Percentiles rank a stretch among this genome's conserved stretches.
These are phyloP conservation scores for Hygrocybe punicea DNA, from an alignment of 768 basidiomycete genomes.

Conservation along the genomic window DNA sequence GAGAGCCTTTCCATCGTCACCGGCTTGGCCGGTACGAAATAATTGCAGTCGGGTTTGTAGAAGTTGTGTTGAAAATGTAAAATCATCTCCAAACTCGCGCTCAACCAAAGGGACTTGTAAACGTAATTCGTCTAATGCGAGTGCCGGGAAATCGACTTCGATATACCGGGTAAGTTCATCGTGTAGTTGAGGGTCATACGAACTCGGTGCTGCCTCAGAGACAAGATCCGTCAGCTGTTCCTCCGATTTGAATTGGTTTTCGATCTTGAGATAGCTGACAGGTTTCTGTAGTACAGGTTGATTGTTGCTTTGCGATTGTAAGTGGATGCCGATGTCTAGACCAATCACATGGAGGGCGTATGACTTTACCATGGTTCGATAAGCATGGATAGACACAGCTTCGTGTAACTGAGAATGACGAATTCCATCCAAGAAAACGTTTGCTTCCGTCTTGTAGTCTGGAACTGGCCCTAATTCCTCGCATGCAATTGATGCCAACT, in stretches of 20 bases:
- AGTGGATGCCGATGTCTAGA: conserved; percentile 66
- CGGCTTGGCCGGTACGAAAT: conserved; percentile 35
- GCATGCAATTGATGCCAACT: conserved; percentile 58
- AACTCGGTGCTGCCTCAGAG: conserved; percentile 63
- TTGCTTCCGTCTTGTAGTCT: conserved; percentile 56
- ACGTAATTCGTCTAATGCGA: conserved; percentile 64
- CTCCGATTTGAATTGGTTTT: conserved; percentile 53
- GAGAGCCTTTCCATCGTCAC: conserved; percentile 40
- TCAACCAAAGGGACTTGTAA: conserved; percentile 58
- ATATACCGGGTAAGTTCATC: conserved; percentile 54
- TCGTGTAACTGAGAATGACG: conserved; percentile 57
- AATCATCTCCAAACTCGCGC: conserved; percentile 78
- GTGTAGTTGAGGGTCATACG: conserved; percentile 71
- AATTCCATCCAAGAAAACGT: conserved; percentile 46
- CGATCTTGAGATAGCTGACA: conserved; percentile 56
- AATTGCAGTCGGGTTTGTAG: conserved; percentile 60
- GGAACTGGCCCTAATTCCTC: conserved; percentile 74
- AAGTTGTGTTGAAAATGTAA: conserved; percentile 62
- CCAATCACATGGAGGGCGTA: conserved; percentile 71
- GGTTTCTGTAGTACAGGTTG: conserved; percentile 45
- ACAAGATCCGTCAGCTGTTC: conserved; percentile 66
- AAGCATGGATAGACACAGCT: conserved; percentile 58
- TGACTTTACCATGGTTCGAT: conserved; percentile 68
- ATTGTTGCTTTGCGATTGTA: conserved; percentile 39
- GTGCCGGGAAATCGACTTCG: conserved; percentile 49